Evolutionary conservation across 1,284 basidiomycete species (phyloP).

Genomic region (Apiotrichum gracile): DNA sequence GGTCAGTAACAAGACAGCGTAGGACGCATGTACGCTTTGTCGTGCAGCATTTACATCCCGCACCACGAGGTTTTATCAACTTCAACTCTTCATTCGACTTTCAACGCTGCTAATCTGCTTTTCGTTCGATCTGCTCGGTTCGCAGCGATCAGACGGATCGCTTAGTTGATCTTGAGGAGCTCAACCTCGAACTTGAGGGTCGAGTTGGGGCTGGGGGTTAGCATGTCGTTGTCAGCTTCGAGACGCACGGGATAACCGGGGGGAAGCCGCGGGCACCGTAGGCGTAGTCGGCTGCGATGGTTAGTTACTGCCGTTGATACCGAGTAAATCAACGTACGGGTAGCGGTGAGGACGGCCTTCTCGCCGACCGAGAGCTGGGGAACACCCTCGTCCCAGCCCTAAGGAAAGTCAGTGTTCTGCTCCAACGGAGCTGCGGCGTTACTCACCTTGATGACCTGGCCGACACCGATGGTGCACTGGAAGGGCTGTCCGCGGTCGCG

Average conservation of each 20-base stretch:
- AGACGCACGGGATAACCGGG: constrained; percentile 65
- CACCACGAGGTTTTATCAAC: neutral
- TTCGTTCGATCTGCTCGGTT: neutral
- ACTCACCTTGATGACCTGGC: constrained; percentile 63
- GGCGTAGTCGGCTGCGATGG: constrained; percentile 25
- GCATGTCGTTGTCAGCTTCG: neutral
- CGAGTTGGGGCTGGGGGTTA: constrained; percentile 29
- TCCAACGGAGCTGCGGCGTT: no score
- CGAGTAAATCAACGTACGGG: constrained; percentile 18
- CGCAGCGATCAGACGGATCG: neutral
- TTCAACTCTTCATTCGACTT: neutral
- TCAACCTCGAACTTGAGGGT: constrained; percentile 55
- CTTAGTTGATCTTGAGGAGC: constrained; percentile 51
- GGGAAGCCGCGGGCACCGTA: constrained; percentile 55
- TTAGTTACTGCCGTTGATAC: constrained; percentile 7
- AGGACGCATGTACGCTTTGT: neutral
- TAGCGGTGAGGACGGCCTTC: constrained; percentile 61
- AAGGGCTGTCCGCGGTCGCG: constrained; percentile 56
- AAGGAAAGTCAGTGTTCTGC: neutral
- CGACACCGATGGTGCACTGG: constrained; percentile 64
- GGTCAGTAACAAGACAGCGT: neutral
- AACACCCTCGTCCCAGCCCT: constrained; percentile 85
- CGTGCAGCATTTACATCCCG: neutral
- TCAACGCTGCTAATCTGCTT: neutral
- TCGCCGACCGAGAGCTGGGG: constrained; percentile 68